phyloP scores from a whole-genome alignment of 805 yeast genomes.

The Schwanniomyces yamadae region DNA sequence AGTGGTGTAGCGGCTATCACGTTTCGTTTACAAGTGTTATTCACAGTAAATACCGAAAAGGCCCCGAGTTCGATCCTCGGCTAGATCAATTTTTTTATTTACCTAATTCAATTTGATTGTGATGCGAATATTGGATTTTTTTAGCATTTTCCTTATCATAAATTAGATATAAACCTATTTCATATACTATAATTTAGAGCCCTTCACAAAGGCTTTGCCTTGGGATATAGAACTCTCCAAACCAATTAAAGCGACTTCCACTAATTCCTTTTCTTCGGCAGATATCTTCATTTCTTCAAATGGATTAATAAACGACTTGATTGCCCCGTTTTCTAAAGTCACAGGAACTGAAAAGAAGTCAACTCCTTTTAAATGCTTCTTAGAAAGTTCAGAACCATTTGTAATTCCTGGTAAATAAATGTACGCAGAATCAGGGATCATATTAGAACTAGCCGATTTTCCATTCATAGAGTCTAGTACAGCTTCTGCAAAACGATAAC shows the following conservation, averaged over 20 bases:
- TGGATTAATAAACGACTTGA: slow-evolving; percentile 36
- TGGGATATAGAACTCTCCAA: slow-evolving; percentile 39
- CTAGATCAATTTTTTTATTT: slow-evolving; percentile 29
- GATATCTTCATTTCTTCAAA: slow-evolving; percentile 29
- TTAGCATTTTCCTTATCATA: no score
- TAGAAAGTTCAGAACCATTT: slow-evolving; percentile 45
- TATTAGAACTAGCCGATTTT: slow-evolving; percentile 13
- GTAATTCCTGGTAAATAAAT: slow-evolving; percentile 54
- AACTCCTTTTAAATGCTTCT: slow-evolving; percentile 34
- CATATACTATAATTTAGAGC: slow-evolving; percentile 30
- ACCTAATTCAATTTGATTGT: slow-evolving; percentile 5
- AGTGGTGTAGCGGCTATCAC: slow-evolving; percentile 46
- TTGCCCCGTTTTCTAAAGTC: slow-evolving; percentile 36
- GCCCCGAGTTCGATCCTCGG: slow-evolving; percentile 48
- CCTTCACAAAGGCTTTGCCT: slow-evolving; percentile 39
- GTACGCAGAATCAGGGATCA: slow-evolving; percentile 47
- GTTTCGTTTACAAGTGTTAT: slow-evolving; percentile 40
- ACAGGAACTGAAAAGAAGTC: slow-evolving; percentile 53
- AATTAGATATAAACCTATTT: neutral
- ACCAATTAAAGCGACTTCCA: slow-evolving; percentile 39
- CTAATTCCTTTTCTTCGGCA: slow-evolving; percentile 30
- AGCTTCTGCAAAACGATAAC: slow-evolving; percentile 71
- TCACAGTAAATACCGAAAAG: slow-evolving; percentile 39
- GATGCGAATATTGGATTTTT: no score
- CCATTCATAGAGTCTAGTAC: slow-evolving; percentile 34